Base-by-base conservation (phyloP, 108 stramenopile species). In the Skeletonema costatum region DNA sequence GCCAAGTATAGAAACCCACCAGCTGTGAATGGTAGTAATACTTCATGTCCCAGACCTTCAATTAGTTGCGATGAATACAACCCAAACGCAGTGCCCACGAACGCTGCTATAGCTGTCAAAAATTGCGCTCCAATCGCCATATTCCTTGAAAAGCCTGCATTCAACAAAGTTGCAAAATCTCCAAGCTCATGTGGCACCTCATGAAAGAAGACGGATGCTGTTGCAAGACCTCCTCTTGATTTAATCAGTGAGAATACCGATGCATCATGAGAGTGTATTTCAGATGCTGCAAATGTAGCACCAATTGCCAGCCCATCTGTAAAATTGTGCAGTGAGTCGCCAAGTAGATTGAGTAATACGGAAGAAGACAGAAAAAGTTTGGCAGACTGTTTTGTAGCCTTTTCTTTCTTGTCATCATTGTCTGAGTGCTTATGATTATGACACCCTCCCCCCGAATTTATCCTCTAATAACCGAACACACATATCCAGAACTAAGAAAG, bases 171-270 rank as follows among this genome's bases (percentile, higher is more conserved):
- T 21, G 89, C 87, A 77, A 89, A 97, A 75, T 97, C 94, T 11
- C 96, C 92, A 32, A 97, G 56, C 66, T 97, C 96, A 70, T 97
- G 96, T 19, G 96, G 96, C 51, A 97, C 85, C 81, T 97, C 96
- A 63, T 97, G 96, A 59, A 97, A 84, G 39, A 95, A 60, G n/a
- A 97, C 86, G 5, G 92, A 90, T 17, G 95, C 56, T 0, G 93
- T 85, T 33, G 93, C 91, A 32, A 93, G 70, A 9, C 91, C 91
- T 19, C 92, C 91, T 11, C 88, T 78, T 32, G 91, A 90, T 71
- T 78, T 77, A 62, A 91, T 32, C 39, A 92, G 73, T 2, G 79
- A 17, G 33, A 83, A 64, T 8, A 89, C 74, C 0, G 85, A 74
- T 33, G 70, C 33, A 11, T 32, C 32, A 32, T 85, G 21, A n/a